Evolutionary conservation across 208 protist genomes (phyloP), one percentile per base, ranked within the genome.

Genomic region (Balamuthia mandrillaris): DNA sequence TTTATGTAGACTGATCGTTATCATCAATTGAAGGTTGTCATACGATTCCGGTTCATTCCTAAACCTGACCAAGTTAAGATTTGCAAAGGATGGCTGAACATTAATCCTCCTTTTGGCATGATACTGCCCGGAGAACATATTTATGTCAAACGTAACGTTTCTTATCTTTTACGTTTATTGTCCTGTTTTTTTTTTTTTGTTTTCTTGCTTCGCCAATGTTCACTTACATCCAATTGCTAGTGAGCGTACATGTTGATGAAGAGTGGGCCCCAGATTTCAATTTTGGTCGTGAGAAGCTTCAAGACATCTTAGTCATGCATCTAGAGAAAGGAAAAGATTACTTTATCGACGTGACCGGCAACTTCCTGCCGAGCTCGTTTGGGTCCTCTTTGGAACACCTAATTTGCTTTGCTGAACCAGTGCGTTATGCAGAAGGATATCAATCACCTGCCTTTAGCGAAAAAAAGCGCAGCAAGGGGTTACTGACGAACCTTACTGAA

Each of bases 271-370:
- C 52, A 10, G 41, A 47, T 18, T 66, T 93, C 31, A 93, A 93
- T 70, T 12, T 88, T 0, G 37, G 37, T 27, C 21, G 51, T 29
- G 89, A 93, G 29, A 41, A 49, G 21, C 58, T 93, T 31, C 86
- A 92, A 16, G 90, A 94, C 49, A 94, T 93, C 31, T 87, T 94
- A 16, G 89, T 94, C 45, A 42, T 94, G 29, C 88, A 92, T 56
- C 58, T 93, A 0, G 90, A 93, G 41, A 93, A 93, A 60, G 89
- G 51, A 21, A 88, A 87, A 63, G 68, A 87, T 18, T 83, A 86
- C 27, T 81, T 87, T 16, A 89, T 92, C 6, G 78, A 87, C 0
- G 56, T 93, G 2, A 60, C 70, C 21, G 90, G 91, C 9, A 29
- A 86, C 6, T 93, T 86, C 56, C 39, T 84, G 3, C 54, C 14